A percentile compares a stretch with the other conserved stretches of the same genome.
Conservation (phyloP, 129 eudicot species). For the Pittosporum tobira region DNA sequence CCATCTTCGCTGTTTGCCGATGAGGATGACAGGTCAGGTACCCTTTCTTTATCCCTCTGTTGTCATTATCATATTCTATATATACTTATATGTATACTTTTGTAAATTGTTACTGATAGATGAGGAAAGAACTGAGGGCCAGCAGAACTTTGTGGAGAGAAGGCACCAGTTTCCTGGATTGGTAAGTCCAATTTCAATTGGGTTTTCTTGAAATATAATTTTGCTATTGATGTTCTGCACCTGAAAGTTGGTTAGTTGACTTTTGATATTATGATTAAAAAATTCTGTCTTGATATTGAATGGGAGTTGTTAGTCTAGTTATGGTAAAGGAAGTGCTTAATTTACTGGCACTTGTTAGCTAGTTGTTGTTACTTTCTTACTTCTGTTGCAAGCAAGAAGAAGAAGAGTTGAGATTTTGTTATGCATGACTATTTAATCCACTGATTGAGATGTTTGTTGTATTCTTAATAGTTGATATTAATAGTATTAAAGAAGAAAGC, state of each 20-base stretch:
- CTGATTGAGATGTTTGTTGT: neutral
- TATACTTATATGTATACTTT: neutral
- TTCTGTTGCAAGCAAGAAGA: too few species aligned
- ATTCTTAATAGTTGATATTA: neutral
- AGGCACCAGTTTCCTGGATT: slow-evolving; percentile 72
- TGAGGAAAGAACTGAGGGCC: slow-evolving; percentile 42
- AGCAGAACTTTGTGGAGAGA: slow-evolving; percentile 57
- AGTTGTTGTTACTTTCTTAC: too few species aligned
- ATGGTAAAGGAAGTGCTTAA: neutral
- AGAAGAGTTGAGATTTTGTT: too few species aligned
- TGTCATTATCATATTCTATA: neutral
- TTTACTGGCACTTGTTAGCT: too few species aligned
- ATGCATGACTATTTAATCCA: neutral
- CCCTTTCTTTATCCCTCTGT: neutral
- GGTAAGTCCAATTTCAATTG: slow-evolving; percentile 30
- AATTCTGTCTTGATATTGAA: too few species aligned
- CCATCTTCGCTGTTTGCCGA: slow-evolving; percentile 80
- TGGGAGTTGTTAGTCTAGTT: too few species aligned
- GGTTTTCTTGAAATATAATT: neutral
- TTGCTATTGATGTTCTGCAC: neutral
- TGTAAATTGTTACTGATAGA: slow-evolving; percentile 29
- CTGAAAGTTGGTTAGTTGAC: too few species aligned
- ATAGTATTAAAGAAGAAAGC: too few species aligned
- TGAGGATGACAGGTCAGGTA: slow-evolving; percentile 50
- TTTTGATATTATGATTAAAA: too few species aligned